A percentile compares a stretch with the other conserved stretches of the same genome.
These are phyloP conservation scores for Eimeria sp. DNA, from an alignment of 169 alveolate genomes.

Conservation along the genomic window DNA sequence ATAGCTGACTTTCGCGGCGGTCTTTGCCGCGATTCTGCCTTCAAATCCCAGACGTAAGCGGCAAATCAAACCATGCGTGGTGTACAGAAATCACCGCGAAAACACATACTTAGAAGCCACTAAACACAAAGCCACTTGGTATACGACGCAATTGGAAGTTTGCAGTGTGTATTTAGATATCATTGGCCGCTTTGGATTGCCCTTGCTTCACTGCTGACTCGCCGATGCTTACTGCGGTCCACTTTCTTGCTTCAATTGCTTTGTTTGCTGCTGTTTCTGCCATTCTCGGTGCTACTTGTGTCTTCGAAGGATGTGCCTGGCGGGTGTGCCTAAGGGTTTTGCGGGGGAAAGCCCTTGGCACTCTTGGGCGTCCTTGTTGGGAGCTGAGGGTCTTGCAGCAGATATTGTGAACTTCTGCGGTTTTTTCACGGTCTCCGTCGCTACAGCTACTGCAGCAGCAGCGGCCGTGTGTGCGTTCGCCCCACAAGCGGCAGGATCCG, in stretches of 20 bases:
- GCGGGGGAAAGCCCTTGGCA: slow-evolving; percentile 46
- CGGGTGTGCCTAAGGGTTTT: slow-evolving; percentile 64
- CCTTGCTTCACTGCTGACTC: not conserved
- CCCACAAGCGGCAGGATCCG: slow-evolving; percentile 71
- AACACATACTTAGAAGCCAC: not conserved
- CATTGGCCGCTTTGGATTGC: not conserved
- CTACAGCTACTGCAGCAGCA: slow-evolving; percentile 44
- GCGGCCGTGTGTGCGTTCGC: slow-evolving; percentile 45
- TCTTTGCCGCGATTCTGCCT: slow-evolving; percentile 14
- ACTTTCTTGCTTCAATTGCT: not conserved
- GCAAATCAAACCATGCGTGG: not conserved
- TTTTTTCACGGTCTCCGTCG: slow-evolving; percentile 24
- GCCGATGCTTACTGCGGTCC: not conserved
- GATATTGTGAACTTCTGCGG: not conserved
- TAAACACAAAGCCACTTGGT: not conserved
- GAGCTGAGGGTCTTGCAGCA: not conserved
- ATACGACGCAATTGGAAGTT: no score
- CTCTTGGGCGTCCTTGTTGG: not conserved
- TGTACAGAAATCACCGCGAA: no score
- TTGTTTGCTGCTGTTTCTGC: not conserved
- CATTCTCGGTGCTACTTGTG: no score
- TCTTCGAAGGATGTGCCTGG: slow-evolving; percentile 2
- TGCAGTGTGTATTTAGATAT: no score
- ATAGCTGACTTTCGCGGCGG: slow-evolving; percentile 55
- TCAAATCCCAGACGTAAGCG: slow-evolving; percentile 36